Evolutionary conservation across 2,329 filamentous ascomycete species (phyloP), one percentile per base, ranked within the genome.

Genomic region (Talaromyces amestolkiae): DNA sequence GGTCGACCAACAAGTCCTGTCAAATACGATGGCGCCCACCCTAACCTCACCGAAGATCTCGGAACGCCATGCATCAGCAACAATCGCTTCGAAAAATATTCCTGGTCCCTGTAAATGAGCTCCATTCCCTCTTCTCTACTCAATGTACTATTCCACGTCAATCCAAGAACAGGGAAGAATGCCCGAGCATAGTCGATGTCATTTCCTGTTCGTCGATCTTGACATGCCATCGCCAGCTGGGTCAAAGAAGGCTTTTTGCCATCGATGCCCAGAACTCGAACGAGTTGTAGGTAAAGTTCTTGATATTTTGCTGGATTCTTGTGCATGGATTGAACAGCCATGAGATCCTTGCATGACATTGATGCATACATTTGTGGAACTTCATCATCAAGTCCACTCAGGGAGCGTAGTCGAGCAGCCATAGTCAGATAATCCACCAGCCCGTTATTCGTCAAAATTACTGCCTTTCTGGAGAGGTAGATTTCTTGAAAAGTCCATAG

Each of bases 21-120:
- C 33, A 61, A n/a, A 39, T 61, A 61, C 7, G 59, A 61, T 11
- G 59, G 59, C 17, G 59, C 59, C 59, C 45, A 61, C 24, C 59
- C 59, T 2, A 45, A 45, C 31, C 45, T 19, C 8, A 27, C n/a
- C 22, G 27, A 19, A 24, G 11, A 51, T 37, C 59, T 24, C 13
- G 59, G 59, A 13, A 33, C 49, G 13, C 59, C 59, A 41, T 51
- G 27, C 59, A 61, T 61, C 3, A 61, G 59, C 19, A 61, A 22
- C 59, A 61, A 10, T 24, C n/a, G 31, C 22, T 17, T 35, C 19
- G 59, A 45, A 31, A 6, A 51, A 9, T 13, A 39, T 6, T 7
- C 17, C 24, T 61, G 31, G 19, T 35, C 27, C 11, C 24, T 4
- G 10, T 24, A 61, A n/a, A 61, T 61, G 7, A 61, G n/a, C 19